These are phyloP conservation scores for Mangifera indica DNA, from an alignment of 345 rosid species.

Conservation along the genomic window DNA sequence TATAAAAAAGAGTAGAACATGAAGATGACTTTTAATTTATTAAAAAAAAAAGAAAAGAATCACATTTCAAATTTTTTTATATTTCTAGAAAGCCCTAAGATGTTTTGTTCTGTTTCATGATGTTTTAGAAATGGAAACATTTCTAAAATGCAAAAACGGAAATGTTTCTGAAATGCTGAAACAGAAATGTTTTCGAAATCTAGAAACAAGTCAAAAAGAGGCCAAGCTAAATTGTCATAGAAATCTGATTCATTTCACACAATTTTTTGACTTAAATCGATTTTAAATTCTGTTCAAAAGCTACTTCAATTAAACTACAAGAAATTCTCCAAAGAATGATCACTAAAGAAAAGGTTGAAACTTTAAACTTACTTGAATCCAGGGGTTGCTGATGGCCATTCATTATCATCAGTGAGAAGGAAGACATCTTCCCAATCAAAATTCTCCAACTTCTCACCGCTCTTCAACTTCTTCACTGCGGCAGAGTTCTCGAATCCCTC, in stretches of 20 bases:
- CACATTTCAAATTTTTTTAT: no score
- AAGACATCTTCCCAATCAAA: slow-evolving; percentile 92
- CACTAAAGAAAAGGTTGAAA: neutral
- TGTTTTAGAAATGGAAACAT: no score
- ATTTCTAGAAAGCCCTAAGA: no score
- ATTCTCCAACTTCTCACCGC: slow-evolving; percentile 49
- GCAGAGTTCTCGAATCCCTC: slow-evolving; percentile 56
- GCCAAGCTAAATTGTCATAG: neutral
- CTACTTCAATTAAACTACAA: neutral
- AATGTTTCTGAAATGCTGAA: no score
- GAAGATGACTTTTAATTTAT: no score
- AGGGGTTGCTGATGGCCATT: slow-evolving; percentile 62
- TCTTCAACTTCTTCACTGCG: slow-evolving; percentile 46
- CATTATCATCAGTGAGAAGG: slow-evolving; percentile 53
- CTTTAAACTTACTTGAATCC: slow-evolving; percentile 56
- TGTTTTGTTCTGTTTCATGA: no score
- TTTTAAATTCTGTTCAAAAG: neutral
- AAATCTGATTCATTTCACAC: neutral
- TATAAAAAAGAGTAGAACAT: no score
- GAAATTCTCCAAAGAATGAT: neutral
- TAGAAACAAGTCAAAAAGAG: neutral
- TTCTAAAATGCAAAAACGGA: no score
- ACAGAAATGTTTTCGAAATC: no score
- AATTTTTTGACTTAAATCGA: neutral
- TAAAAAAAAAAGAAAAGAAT: no score